Percentiles rank a stretch among this genome's conserved stretches.
These are phyloP conservation scores for Plantago major DNA, from an alignment of 257 asterid genomes.

Conservation along the genomic window DNA sequence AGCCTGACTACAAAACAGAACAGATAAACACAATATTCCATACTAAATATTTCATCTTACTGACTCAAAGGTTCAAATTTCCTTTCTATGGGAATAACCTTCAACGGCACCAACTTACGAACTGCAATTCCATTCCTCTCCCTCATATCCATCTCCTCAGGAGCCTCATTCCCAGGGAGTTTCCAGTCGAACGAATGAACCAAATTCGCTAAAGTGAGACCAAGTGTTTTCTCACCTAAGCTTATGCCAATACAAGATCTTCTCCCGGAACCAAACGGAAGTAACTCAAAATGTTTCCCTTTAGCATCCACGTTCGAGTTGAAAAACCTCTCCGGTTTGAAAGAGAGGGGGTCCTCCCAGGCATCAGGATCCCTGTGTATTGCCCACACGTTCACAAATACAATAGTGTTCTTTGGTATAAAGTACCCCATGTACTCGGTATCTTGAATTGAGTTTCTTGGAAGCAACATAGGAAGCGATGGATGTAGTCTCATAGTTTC, in stretches of 20 bases:
- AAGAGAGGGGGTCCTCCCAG: conserved; percentile 26
- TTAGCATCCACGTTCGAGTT: conserved; percentile 25
- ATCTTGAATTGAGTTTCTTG: conserved; percentile 20
- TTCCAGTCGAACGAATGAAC: conserved; percentile 33
- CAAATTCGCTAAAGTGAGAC: conserved; percentile 27
- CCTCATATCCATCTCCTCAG: conserved; percentile 5
- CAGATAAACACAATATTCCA: no score
- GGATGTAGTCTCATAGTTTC: conserved; percentile 30
- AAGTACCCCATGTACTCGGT: conserved; percentile 24
- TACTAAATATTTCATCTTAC: no score
- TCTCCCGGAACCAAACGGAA: conserved; percentile 38
- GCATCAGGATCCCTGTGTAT: conserved; percentile 35
- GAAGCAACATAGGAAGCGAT: conserved; percentile 23
- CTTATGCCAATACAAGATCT: conserved; percentile 31
- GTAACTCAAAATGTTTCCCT: conserved; percentile 29
- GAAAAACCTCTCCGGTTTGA: conserved; percentile 34
- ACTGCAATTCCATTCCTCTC: background rate
- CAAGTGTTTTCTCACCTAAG: conserved; percentile 29
- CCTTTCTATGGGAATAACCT: background rate
- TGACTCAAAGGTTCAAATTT: background rate
- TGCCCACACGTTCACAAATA: conserved; percentile 27
- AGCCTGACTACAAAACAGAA: no score
- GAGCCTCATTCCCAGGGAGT: conserved; percentile 7
- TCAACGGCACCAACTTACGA: background rate
- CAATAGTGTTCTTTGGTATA: conserved; percentile 24